Evolutionary conservation across 192 early-diverging fungal species (phyloP), one percentile per base, ranked within the genome.

Genomic region (Podochytrium sp.): DNA sequence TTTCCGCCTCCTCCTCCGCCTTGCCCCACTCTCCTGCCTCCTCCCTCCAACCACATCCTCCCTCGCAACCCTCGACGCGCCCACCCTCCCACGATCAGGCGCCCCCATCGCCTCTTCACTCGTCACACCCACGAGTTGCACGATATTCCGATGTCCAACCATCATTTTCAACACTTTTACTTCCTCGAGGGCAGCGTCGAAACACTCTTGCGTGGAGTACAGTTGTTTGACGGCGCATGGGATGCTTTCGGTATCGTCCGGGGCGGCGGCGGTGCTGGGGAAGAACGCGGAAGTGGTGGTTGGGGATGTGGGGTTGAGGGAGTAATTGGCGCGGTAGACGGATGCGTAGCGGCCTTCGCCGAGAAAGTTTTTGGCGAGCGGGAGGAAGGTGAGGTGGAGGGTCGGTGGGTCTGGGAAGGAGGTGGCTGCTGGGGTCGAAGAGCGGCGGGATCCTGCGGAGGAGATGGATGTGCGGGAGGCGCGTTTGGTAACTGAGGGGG

Each of bases 171-270:
- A 64, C 25, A 87, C 71, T 2, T 65, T 52, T 37, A 73, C 53
- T 60, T 87, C 86, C 2, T 63, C 61, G 37, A 79, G 30, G 0
- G 78, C 86, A 25, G 82, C 42, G 14, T 60, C 56, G 63, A 79
- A 79, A 14, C 76, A 76, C 55, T 85, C 81, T 10, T 37, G 57
- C 32, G 61, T 81, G 35, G 63, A 55, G 47, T 87, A 80, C 77
- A 87, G 60, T 37, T 82, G 78, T 62, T 87, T 87, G 12, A 87
- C 80, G 16, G 86, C 86, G 69, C 86, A 87, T 16, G 76, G 50
- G 77, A 73, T 30, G 65, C 77, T 41, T 10, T 39, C 42, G 25
- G n/a, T 39, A 27, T 59, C 27, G 27, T 53, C 50, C 7, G 12
- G 6, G 18, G 70, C 20, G 16, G 38, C 29, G 2, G 30, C 14